Base-by-base conservation (phyloP, 2,329 filamentous ascomycete species). In the Byssothecium circinans region DNA sequence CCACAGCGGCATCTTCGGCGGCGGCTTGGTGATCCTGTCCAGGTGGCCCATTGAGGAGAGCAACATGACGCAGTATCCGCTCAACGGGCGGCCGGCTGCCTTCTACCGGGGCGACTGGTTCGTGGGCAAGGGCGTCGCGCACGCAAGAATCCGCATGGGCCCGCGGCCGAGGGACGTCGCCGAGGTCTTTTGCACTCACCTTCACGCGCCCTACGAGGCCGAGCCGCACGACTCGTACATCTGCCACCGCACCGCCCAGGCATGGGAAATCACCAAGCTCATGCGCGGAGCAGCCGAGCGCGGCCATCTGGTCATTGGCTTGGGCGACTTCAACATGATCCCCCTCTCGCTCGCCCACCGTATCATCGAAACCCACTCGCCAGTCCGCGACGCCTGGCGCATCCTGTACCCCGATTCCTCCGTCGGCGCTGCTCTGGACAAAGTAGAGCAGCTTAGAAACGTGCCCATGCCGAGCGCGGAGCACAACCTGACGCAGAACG, bases 241-340 rank as follows among this genome's bases (percentile, higher is more conserved):
- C 41, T 91, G 89, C 67, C 94, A 97, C 73, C 87, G 91, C 47
- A 89, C 89, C 15, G 87, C 92, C 3, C 92, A 99, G 74, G 88
- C 91, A 41, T 99, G 94, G 94, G 88, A 96, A 68, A 88, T 96
- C 48, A 82, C 91, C 43, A 96, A 95, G 70, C 79, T 96, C 36
- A 87, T 96, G 75, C 85, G 89, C 40, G 87, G 83, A 48, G 91
- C 92, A 36, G 81, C 85, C 1, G 87, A 91, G 58, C 79, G 87
- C 12, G 90, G 91, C 6, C 88, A 92, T 67, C 78, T 97, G 23
- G 91, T 91, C 42, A 76, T 97, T 35, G 91, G 86, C 5, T 76
- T 96, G 44, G 94, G 94, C 20, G 94, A 97, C 75, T 96, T 97
- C 76, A 97, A 97, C 74, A 95, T 96, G 87, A 77, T 90, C n/a